A percentile compares a stretch with the other conserved stretches of the same genome.
phyloP scores from a whole-genome alignment of 176 grass and related monocot genomes.

The Avena atlantica region DNA sequence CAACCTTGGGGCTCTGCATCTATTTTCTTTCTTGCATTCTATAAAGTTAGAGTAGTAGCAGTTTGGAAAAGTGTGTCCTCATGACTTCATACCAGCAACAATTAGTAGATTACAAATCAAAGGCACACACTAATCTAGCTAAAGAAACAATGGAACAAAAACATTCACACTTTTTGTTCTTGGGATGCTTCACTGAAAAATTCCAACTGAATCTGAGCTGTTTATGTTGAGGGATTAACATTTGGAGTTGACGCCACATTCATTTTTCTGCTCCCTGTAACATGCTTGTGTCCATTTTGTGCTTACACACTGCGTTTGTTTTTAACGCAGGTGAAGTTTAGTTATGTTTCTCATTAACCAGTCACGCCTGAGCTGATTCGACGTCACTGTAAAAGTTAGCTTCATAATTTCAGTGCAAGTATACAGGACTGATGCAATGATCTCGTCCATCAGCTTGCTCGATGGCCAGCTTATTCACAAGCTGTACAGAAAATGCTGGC shows the following conservation, averaged over 20 bases:
- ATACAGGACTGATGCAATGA: slow-evolving; percentile 41
- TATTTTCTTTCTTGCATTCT: slow-evolving; percentile 16
- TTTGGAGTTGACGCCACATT: too few species aligned
- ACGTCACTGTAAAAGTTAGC: background rate
- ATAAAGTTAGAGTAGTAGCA: background rate
- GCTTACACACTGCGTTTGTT: slow-evolving; percentile 4
- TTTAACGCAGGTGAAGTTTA: background rate
- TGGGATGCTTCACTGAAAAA: background rate
- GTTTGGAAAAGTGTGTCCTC: background rate
- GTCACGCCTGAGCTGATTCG: slow-evolving; percentile 3
- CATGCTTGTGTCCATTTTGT: background rate
- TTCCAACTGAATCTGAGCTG: background rate
- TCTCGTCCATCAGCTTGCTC: slow-evolving; percentile 40
- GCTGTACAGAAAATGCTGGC: slow-evolving; percentile 40
- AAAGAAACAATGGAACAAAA: background rate
- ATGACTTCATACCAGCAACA: too few species aligned
- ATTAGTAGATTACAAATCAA: background rate
- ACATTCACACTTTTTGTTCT: background rate
- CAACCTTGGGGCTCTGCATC: slow-evolving; percentile 12
- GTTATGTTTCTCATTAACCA: slow-evolving; percentile 15
- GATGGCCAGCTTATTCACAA: slow-evolving; percentile 27
- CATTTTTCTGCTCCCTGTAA: background rate
- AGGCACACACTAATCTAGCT: background rate
- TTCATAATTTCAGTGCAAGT: slow-evolving; percentile 29
- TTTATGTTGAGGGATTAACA: background rate